Evolutionary conservation across 306 rosid species (phyloP).

Genomic region (Trichosanthes truncata): DNA sequence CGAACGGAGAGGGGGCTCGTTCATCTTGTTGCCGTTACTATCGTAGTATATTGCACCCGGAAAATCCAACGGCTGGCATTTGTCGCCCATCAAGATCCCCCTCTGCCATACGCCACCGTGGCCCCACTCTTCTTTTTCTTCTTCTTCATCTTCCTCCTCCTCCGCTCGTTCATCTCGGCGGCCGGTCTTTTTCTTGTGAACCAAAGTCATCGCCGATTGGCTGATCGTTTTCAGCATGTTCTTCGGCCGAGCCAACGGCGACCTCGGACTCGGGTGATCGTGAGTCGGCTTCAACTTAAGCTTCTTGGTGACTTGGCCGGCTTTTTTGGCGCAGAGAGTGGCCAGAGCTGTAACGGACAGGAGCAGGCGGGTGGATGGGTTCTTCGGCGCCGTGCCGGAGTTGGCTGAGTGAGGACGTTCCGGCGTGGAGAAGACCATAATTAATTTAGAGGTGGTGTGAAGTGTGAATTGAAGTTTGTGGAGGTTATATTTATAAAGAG

Average conservation of each 20-base stretch:
- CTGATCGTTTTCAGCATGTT: conserved; percentile 53
- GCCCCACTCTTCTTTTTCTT: conserved; percentile 34
- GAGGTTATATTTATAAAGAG: neutral
- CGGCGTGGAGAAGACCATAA: neutral
- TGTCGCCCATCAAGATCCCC: conserved; percentile 78
- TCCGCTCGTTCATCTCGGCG: neutral
- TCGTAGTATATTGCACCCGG: conserved; percentile 74
- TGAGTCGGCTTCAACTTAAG: neutral
- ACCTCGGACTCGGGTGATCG: conserved; percentile 13
- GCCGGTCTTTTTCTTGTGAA: conserved; percentile 23
- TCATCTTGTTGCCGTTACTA: conserved; percentile 35
- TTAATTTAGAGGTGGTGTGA: neutral
- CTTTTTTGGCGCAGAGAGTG: conserved; percentile 26
- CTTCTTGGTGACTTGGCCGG: conserved; percentile 13
- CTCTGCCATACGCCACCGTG: conserved; percentile 94
- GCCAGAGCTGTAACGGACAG: conserved; percentile 28
- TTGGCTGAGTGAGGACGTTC: neutral
- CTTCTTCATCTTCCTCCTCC: conserved; percentile 3
- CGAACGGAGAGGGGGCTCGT: conserved; percentile 46
- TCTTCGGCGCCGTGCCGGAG: neutral
- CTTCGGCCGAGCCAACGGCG: conserved; percentile 37
- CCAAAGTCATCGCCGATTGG: conserved; percentile 40
- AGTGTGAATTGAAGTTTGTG: neutral
- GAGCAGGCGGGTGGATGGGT: conserved; percentile 12
- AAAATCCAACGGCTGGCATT: conserved; percentile 78